Conservation (phyloP, 331 rosid species). For the Malus hybrid region DNA sequence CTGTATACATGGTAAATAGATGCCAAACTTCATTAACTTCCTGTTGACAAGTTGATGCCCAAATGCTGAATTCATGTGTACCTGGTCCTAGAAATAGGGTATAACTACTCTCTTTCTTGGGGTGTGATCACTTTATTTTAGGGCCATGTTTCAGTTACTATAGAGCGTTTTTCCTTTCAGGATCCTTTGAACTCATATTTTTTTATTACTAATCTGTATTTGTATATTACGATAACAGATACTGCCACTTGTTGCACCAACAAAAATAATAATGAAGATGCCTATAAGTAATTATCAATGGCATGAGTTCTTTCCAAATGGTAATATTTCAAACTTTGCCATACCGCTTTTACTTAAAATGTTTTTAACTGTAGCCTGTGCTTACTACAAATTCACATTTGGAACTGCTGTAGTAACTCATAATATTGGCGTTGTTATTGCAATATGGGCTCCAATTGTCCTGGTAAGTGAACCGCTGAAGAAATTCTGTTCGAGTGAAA, state of each 20-base stretch:
- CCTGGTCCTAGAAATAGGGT: not conserved
- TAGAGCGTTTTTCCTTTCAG: slow-evolving; percentile 1
- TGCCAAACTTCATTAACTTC: not conserved
- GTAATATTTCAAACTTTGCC: slow-evolving; percentile 33
- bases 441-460: slow-evolving; percentile 95
- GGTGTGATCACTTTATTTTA: not conserved
- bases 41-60: not conserved
- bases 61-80: not conserved
- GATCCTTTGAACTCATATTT: slow-evolving; percentile 4
- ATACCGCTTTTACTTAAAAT: slow-evolving; percentile 6
- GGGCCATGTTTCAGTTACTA: not conserved
- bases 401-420: slow-evolving; percentile 47
- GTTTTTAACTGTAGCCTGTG: slow-evolving; percentile 20
- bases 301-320: slow-evolving; percentile 95
- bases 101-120: not conserved
- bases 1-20: not conserved
- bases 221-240: slow-evolving; percentile 47
- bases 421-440: slow-evolving; percentile 57
- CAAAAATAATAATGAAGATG: slow-evolving; percentile 76
- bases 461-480: slow-evolving; percentile 48
- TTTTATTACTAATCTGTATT: not conserved
- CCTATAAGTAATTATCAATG: slow-evolving; percentile 69
- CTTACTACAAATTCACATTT: slow-evolving; percentile 16
- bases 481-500: not conserved
- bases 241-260: slow-evolving; percentile 75